These are phyloP conservation scores for Mycena venus DNA, from an alignment of 768 basidiomycete species.

Conservation along the genomic window DNA sequence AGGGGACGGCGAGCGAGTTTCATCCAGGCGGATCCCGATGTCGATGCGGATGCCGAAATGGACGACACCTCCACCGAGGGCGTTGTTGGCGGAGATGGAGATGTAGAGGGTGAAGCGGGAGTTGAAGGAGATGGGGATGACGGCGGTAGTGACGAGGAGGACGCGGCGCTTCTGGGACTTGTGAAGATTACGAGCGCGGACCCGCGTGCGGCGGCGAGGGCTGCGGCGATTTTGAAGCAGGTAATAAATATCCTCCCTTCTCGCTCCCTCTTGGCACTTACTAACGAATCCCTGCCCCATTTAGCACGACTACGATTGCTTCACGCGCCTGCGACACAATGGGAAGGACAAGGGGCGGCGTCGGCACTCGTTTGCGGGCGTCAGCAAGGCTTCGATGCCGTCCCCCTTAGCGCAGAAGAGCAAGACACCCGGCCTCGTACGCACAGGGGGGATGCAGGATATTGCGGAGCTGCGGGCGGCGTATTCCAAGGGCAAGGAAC, in stretches of 20 bases:
- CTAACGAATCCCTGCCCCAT: no score
- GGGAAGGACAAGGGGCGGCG: constrained; percentile 35
- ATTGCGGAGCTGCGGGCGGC: constrained; percentile 1
- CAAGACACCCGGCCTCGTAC: not conserved
- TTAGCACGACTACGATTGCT: constrained; percentile 93
- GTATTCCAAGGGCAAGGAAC: not conserved
- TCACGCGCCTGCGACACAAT: constrained; percentile 56
- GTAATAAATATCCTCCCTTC: constrained; percentile 54
- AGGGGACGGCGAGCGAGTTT: not conserved
- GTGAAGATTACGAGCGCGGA: constrained; percentile 90
- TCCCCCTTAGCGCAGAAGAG: not conserved
- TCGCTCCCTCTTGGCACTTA: no score
- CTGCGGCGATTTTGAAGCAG: constrained; percentile 93
- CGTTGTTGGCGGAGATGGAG: not conserved
- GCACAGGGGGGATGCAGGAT: constrained; percentile 12
- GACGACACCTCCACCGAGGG: no score
- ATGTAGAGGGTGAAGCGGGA: constrained; percentile 21
- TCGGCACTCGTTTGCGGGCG: constrained; percentile 46
- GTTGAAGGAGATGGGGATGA: not conserved
- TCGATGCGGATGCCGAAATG: not conserved
- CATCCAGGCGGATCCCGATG: not conserved
- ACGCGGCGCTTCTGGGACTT: constrained; percentile 63
- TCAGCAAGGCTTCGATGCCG: constrained; percentile 4
- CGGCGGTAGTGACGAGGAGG: constrained; percentile 32
- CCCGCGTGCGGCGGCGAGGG: constrained; percentile 88